These are phyloP conservation scores for Alternaria angustiovoidea DNA, from an alignment of 2,329 filamentous ascomycete genomes.

Conservation along the genomic window DNA sequence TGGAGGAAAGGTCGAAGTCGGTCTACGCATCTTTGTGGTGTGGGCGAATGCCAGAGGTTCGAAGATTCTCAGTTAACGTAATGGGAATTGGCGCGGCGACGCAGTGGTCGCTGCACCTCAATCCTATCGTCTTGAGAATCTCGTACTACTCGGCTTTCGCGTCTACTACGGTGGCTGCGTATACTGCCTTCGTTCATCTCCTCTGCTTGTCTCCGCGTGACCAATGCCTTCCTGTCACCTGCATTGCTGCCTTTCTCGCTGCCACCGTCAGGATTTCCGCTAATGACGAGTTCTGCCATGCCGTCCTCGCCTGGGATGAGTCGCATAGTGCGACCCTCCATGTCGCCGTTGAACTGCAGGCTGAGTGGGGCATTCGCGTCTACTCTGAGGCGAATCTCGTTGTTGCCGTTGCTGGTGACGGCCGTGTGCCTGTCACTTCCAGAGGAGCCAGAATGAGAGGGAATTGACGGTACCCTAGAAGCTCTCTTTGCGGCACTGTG, in stretches of 20 bases:
- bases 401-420: conserved; percentile 38
- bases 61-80: conserved; percentile 25
- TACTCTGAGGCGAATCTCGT: conserved; percentile 49
- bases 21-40: neutral
- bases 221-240: conserved; percentile 28
- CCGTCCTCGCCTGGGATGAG: conserved; percentile 45
- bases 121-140: conserved; percentile 24
- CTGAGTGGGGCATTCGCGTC: conserved; percentile 44
- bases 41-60: neutral
- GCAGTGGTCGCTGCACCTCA: conserved; percentile 30
- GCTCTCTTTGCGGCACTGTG: conserved; percentile 40
- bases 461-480: conserved; percentile 37
- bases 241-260: conserved; percentile 41
- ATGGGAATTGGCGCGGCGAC: conserved; percentile 27
- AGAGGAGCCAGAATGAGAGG: conserved; percentile 41
- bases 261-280: conserved; percentile 20
- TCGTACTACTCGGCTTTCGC: conserved; percentile 27
- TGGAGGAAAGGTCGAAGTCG: conserved; percentile 4
- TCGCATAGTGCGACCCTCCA: conserved; percentile 49
- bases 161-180: conserved; percentile 37
- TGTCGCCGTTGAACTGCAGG: conserved; percentile 48
- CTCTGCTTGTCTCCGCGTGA: conserved; percentile 40
- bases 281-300: conserved; percentile 49
- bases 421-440: conserved; percentile 40
- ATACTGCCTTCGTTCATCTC: conserved; percentile 40